phyloP scores from a whole-genome alignment of 768 basidiomycete species.

The Suillus lakei region DNA sequence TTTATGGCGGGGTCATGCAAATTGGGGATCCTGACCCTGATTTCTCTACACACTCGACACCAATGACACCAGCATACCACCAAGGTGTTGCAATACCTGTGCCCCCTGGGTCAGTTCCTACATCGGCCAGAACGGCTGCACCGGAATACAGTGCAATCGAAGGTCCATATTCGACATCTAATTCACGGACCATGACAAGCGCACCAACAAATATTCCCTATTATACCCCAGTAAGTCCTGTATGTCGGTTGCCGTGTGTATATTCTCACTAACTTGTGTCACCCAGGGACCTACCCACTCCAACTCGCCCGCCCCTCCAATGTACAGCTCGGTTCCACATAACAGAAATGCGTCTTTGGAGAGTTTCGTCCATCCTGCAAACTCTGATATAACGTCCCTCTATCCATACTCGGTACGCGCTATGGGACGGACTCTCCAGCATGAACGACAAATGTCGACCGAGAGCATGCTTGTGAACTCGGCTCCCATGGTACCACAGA shows the following conservation, averaged over 20 bases:
- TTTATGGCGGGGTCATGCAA: slow-evolving; percentile 17
- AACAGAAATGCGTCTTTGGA: slow-evolving; percentile 28
- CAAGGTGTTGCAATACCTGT: background rate
- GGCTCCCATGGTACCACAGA: slow-evolving; percentile 26
- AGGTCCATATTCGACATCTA: background rate
- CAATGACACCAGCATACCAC: slow-evolving; percentile 4
- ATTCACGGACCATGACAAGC: background rate
- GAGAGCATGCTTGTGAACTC: slow-evolving; percentile 31
- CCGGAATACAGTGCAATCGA: slow-evolving; percentile 7
- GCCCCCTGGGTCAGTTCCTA: background rate
- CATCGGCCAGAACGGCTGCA: slow-evolving; percentile 6
- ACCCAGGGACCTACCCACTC: slow-evolving; percentile 2
- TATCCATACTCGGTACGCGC: slow-evolving; percentile 44
- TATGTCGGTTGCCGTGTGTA: background rate
- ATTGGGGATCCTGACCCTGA: slow-evolving; percentile 25
- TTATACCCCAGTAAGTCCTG: slow-evolving; percentile 2
- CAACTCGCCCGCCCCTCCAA: slow-evolving; percentile 8
- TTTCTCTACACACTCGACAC: slow-evolving; percentile 18
- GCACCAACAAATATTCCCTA: background rate
- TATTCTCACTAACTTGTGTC: background rate
- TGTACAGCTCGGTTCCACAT: slow-evolving; percentile 8
- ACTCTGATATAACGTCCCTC: slow-evolving; percentile 34
- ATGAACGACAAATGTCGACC: slow-evolving; percentile 31
- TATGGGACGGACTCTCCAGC: slow-evolving; percentile 34
- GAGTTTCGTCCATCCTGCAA: slow-evolving; percentile 19